These are phyloP conservation scores for Achaetomiella virescens DNA, from an alignment of 495 filamentous ascomycete species.

Conservation along the genomic window DNA sequence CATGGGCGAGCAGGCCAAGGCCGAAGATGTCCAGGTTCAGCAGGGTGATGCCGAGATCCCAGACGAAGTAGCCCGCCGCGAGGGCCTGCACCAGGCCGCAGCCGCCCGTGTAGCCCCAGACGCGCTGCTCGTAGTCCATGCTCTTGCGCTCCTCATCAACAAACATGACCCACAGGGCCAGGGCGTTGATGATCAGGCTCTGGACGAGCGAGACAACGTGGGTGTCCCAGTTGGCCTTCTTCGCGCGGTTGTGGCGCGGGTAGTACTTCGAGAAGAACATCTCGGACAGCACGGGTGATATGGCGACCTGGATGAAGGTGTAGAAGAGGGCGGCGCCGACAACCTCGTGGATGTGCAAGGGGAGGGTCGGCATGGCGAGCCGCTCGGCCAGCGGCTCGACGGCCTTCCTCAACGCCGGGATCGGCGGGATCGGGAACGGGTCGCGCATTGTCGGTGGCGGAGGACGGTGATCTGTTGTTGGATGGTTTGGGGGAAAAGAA, in stretches of 20 bases:
- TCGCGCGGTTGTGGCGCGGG: conserved; percentile 55
- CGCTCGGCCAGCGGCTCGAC: conserved; percentile 54
- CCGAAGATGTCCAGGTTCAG: conserved; percentile 76
- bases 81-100: conserved; percentile 76
- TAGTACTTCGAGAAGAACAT: conserved; percentile 68
- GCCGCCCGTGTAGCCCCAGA: conserved; percentile 86
- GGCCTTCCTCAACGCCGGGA: conserved; percentile 46
- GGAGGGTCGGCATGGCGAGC: conserved; percentile 61
- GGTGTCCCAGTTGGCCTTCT: conserved; percentile 89
- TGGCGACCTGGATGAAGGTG: conserved; percentile 61
- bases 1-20: conserved; percentile 82
- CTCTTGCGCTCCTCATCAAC: conserved; percentile 65
- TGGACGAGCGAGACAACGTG: conserved; percentile 93
- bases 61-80: conserved; percentile 92
- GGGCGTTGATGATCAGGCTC: conserved; percentile 65
- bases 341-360: conserved; percentile 86
- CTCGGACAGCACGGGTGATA: conserved; percentile 70
- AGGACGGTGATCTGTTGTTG: not conserved
- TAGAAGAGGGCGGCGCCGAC: conserved; percentile 68
- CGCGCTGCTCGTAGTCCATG: conserved; percentile 68
- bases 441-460: conserved; percentile 51
- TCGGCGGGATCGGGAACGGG: conserved; percentile 58
- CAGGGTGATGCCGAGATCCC: conserved; percentile 75
- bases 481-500: not conserved
- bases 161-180: conserved; percentile 80